Evolutionary conservation across 176 grass and related monocot genomes (phyloP).

Genomic region (Stipa capillata): DNA sequence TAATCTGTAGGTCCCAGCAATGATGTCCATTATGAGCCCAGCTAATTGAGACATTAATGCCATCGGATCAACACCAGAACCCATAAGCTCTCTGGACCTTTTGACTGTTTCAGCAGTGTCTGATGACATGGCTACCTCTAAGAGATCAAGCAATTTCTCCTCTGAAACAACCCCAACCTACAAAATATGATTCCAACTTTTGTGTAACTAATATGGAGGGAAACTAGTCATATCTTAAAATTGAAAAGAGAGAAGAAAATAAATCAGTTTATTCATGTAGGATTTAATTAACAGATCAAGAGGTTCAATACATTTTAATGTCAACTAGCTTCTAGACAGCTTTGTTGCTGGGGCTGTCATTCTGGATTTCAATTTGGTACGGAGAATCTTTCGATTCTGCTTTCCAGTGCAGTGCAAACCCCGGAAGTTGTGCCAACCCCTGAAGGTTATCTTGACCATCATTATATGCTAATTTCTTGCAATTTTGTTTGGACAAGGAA

Average conservation of each 20-base stretch:
- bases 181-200: slow-evolving; percentile 22
- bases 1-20: slow-evolving; percentile 90
- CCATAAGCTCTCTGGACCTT: slow-evolving; percentile 90
- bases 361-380: background rate
- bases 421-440: background rate
- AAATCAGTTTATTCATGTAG: slow-evolving; percentile 1
- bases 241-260: background rate
- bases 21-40: slow-evolving; percentile 98
- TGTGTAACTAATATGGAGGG: slow-evolving; percentile 5
- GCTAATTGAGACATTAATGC: slow-evolving; percentile 99
- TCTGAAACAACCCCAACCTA: slow-evolving; percentile 96
- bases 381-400: background rate
- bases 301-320: background rate
- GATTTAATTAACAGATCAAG: background rate
- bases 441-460: background rate
- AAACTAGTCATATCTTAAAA: background rate
- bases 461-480: background rate
- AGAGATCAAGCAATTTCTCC: slow-evolving; percentile 90
- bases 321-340: background rate
- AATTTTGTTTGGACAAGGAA: background rate
- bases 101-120: slow-evolving; percentile 92
- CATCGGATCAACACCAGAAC: slow-evolving; percentile 96
- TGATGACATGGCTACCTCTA: slow-evolving; percentile 98
- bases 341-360: background rate
- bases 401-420: background rate